Conservation (phyloP, 2,329 filamentous ascomycete species). For the Boeremia lycopersici region DNA sequence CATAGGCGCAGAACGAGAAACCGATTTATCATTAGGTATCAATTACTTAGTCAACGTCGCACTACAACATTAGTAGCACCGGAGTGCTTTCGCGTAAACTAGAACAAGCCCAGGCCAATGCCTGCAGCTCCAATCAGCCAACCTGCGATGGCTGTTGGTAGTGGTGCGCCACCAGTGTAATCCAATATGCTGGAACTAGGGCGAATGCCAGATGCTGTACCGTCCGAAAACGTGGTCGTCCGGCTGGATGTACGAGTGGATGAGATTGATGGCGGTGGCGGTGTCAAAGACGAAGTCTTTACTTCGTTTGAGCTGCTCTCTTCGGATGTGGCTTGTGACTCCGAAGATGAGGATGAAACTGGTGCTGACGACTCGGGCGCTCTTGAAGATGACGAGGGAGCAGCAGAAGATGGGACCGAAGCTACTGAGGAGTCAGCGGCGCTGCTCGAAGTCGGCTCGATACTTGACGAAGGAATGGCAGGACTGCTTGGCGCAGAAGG, state of each 20-base stretch:
- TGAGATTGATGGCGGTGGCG: background rate
- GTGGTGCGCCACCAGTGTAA: constrained; percentile 23
- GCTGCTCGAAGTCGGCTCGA: constrained; percentile 13
- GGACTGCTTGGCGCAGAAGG: background rate
- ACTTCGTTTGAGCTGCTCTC: constrained; percentile 1
- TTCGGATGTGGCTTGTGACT: background rate
- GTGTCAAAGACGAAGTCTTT: background rate
- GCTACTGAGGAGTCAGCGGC: constrained; percentile 22
- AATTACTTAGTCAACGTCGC: constrained; percentile 1
- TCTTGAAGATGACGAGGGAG: background rate
- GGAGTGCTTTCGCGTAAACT: background rate
- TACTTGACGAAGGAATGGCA: constrained; percentile 2
- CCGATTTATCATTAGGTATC: constrained; percentile 3
- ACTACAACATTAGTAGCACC: background rate
- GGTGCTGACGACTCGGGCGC: background rate
- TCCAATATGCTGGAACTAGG: constrained; percentile 10
- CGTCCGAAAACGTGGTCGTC: constrained; percentile 7
- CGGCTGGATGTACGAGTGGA: constrained; percentile 8
- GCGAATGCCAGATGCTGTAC: constrained; percentile 6
- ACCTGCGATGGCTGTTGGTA: constrained; percentile 21
- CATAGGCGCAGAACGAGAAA: background rate
- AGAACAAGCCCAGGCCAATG: constrained; percentile 30
- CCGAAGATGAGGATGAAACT: background rate
- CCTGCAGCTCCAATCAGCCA: constrained; percentile 31
- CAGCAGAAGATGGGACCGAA: constrained; percentile 9